These are phyloP conservation scores for Plectosphaerella plurivora DNA, from an alignment of 2,329 filamentous ascomycete genomes.

Conservation along the genomic window DNA sequence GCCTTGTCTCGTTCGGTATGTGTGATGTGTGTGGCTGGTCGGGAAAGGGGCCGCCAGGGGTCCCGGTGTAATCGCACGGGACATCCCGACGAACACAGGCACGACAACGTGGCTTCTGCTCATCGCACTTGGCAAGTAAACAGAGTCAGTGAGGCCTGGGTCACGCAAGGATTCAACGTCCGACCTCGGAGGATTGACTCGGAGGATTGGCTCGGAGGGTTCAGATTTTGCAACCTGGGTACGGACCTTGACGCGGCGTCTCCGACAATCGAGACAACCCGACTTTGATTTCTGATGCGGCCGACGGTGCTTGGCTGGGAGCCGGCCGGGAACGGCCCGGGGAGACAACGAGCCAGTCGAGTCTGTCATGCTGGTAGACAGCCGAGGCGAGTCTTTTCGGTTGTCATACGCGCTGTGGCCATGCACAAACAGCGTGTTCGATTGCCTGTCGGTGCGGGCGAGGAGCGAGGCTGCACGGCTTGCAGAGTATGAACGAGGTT, in stretches of 20 bases:
- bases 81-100: conserved; percentile 7
- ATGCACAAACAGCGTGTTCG: too few species aligned
- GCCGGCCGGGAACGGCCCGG: too few species aligned
- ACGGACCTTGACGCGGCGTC: conserved; percentile 13
- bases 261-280: conserved; percentile 10
- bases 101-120: conserved; percentile 8
- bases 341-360: too few species aligned
- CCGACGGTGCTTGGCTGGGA: neutral
- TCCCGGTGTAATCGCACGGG: conserved; percentile 4
- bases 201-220: neutral
- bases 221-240: neutral
- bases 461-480: too few species aligned
- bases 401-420: too few species aligned
- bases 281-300: conserved; percentile 10
- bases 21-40: neutral
- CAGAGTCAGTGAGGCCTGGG: too few species aligned
- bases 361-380: too few species aligned
- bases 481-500: too few species aligned
- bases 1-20: too few species aligned
- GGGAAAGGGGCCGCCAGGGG: neutral
- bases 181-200: neutral
- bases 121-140: conserved; percentile 5
- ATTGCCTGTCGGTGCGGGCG: too few species aligned
- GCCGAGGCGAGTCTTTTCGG: too few species aligned
- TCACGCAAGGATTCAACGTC: neutral